A percentile compares a stretch with the other conserved stretches of the same genome.
phyloP scores from a whole-genome alignment of 73 alveolate species.

The Tetrahymena borealis region DNA sequence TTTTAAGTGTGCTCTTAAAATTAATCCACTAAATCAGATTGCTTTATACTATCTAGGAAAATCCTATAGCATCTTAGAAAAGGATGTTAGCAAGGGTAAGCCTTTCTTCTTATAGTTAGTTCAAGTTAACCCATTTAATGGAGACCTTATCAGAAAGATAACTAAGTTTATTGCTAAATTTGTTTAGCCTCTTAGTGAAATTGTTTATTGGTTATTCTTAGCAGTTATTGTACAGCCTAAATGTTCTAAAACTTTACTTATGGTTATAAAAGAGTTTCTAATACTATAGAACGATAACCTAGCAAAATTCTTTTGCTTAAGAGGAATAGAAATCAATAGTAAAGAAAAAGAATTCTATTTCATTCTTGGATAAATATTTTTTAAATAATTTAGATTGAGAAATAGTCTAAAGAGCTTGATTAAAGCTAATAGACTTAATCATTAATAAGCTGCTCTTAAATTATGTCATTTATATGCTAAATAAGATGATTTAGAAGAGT shows the following conservation, averaged over 20 bases:
- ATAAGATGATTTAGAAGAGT: not conserved
- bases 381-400: not conserved
- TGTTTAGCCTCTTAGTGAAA: not conserved
- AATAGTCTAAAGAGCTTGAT: not conserved
- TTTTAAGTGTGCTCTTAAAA: not conserved
- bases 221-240: not conserved
- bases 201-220: not conserved
- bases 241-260: not conserved
- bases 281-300: not conserved
- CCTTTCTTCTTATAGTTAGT: not conserved
- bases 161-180: not conserved
- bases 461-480: not conserved
- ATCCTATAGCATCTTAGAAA: not conserved
- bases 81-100: not conserved
- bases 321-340: not conserved
- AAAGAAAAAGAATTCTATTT: not conserved
- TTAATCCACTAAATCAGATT: not conserved
- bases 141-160: not conserved
- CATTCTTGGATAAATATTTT: not conserved
- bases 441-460: not conserved
- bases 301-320: not conserved
- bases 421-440: not conserved
- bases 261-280: not conserved
- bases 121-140: not conserved
- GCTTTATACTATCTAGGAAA: not conserved